Evolutionary conservation across 73 alveolate genomes (phyloP).

Genomic region (Paramecium octaurelia): DNA sequence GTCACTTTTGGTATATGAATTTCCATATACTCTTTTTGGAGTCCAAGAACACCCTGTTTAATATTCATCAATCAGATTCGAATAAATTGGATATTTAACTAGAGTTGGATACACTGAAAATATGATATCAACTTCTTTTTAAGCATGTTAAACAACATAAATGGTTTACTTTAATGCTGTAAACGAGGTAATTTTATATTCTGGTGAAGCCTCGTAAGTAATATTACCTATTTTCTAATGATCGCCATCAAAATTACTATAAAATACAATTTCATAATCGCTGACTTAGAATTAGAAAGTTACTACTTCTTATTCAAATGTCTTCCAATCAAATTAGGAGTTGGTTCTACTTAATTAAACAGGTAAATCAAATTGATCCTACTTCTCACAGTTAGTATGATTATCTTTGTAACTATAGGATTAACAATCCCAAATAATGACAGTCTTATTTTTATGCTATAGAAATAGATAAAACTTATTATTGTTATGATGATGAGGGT

Average conservation of each 20-base stretch:
- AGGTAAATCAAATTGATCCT: not conserved
- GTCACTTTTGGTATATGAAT: not conserved
- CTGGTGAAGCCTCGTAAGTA: not conserved
- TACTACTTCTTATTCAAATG: not conserved
- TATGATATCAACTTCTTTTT: not conserved
- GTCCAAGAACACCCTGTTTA: not conserved
- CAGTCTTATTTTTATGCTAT: not conserved
- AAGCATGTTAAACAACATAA: not conserved
- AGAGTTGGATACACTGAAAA: not conserved
- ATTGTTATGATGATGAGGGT: not conserved
- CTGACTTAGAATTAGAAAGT: not conserved
- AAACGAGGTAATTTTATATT: slow-evolving; percentile 17
- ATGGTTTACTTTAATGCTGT: not conserved
- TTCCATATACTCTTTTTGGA: slow-evolving; percentile 37
- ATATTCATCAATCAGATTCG: not conserved
- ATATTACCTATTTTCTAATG: not conserved
- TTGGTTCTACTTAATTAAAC: not conserved
- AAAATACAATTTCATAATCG: not conserved
- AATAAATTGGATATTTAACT: not conserved
- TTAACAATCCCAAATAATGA: not conserved
- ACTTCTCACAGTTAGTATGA: not conserved
- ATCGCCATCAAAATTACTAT: not conserved
- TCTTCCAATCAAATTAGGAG: slow-evolving; percentile 14
- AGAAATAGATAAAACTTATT: not conserved
- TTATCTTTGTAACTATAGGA: not conserved